Evolutionary conservation across 148 eudicot genomes (phyloP).

Genomic region (Selenicereus undatus): DNA sequence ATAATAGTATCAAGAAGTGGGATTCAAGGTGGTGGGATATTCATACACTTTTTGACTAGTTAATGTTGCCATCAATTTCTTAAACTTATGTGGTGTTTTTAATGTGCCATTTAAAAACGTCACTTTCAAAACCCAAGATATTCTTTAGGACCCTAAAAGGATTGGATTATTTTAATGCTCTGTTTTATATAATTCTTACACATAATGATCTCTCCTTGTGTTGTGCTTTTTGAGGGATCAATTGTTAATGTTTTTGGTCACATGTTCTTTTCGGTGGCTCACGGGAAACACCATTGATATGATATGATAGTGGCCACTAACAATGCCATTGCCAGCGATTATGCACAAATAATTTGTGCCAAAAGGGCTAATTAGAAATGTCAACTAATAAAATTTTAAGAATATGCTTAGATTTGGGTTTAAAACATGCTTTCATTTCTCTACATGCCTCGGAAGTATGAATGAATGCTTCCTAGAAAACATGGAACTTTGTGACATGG

Average conservation of each 20-base stretch:
- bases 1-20: background rate
- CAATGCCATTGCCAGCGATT: background rate
- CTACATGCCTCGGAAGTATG: background rate
- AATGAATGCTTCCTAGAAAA: background rate
- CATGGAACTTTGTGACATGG: background rate
- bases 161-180: slow-evolving; percentile 2
- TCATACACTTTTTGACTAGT: slow-evolving; percentile 15
- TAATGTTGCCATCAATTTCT: background rate
- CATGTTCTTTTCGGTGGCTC: slow-evolving; percentile 7
- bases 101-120: no score
- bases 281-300: background rate
- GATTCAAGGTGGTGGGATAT: background rate
- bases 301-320: slow-evolving; percentile 11
- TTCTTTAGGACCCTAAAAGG: background rate
- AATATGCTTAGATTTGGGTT: background rate
- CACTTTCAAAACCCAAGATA: background rate
- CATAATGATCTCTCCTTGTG: background rate
- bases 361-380: background rate
- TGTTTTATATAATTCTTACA: slow-evolving; percentile 1
- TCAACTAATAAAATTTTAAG: background rate
- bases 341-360: background rate
- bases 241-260: background rate
- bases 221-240: background rate
- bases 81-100: no score
- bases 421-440: no score